Evolutionary conservation across 306 rosid species (phyloP), one percentile per base, ranked within the genome.

Genomic region (Rosa multiflora): DNA sequence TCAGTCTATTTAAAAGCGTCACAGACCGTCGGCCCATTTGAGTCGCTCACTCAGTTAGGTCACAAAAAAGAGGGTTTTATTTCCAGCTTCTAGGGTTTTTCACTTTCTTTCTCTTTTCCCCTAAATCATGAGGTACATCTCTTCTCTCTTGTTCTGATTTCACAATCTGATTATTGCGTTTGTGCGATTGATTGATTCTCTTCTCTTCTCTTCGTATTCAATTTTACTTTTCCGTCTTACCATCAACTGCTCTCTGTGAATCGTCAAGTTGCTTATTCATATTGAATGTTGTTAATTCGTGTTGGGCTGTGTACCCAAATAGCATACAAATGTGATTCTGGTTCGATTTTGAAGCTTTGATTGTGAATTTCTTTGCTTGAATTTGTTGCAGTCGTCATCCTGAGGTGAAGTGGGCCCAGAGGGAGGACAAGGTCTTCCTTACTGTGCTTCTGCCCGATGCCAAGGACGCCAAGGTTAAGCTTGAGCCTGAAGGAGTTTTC

Each of bases 391-490:
- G 98, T 86, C 99, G 94, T 87, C 98, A 88, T 90, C 99, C 99
- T 3, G 98, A 96, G 85, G 89, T 96, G 73, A 96, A 93, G 90
- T 96, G 99, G 99, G 97, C 99, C 82, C 93, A 96, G 88, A 91
- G 99, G 84, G 87, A 29, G 29, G 98, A 93, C 88, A 91, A 90
- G 90, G 96, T 96, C 81, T 96, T 82, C 80, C 51, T 96, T 77
- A 96, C 98, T 0, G 98, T 96, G 61, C 93, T 70, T 68, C 87
- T 96, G 59, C 86, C 99, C 5, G 99, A 96, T 85, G 87, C 99
- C 1, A 93, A 91, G 80, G 80, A 91, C 77, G 88, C 97, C 0
- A 90, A 93, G 90, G 98, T 96, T 73, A 90, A 93, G 83, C 98
- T 96, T 47, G 89, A 92, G 20, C 99, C 97, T 0, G 97, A 90